A percentile compares a stretch with the other conserved stretches of the same genome.
Conservation (phyloP, 495 filamentous ascomycete genomes). For the Aspergillus nanangensis region DNA sequence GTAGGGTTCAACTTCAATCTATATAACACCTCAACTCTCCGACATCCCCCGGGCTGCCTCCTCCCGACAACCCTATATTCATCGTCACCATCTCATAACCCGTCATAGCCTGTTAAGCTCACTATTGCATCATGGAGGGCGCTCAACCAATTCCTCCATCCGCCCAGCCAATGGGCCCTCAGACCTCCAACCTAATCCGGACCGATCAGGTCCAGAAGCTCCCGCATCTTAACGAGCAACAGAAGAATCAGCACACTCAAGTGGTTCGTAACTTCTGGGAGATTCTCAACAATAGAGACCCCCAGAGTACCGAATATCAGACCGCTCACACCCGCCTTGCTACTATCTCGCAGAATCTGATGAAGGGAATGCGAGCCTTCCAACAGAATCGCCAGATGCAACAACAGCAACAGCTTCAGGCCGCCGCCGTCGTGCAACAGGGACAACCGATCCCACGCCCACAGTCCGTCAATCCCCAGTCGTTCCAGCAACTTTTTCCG, state of each 20-base stretch:
- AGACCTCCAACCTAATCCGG: slow-evolving; percentile 45
- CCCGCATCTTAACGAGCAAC: slow-evolving; percentile 49
- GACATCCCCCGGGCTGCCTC: too few relatives aligned
- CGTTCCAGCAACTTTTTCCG: slow-evolving; percentile 34
- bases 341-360: slow-evolving; percentile 60
- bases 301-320: slow-evolving; percentile 52
- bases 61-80: too few relatives aligned
- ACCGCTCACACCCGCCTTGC: slow-evolving; percentile 60
- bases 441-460: slow-evolving; percentile 2
- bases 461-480: slow-evolving; percentile 38
- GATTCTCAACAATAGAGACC: slow-evolving; percentile 52
- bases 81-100: too few relatives aligned
- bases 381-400: slow-evolving; percentile 41
- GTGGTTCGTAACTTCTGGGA: slow-evolving; percentile 59
- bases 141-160: slow-evolving; percentile 23
- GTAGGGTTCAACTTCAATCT: too few relatives aligned
- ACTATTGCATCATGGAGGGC: slow-evolving; percentile 28
- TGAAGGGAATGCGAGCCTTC: slow-evolving; percentile 50
- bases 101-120: background rate
- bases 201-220: slow-evolving; percentile 51
- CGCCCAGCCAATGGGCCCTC: slow-evolving; percentile 29
- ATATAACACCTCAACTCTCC: too few relatives aligned
- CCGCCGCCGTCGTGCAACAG: slow-evolving; percentile 8
- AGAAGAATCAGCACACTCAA: slow-evolving; percentile 62
- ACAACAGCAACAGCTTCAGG: slow-evolving; percentile 25